phyloP scores from a whole-genome alignment of 305 asterid species.

The Solanum hybrid region DNA sequence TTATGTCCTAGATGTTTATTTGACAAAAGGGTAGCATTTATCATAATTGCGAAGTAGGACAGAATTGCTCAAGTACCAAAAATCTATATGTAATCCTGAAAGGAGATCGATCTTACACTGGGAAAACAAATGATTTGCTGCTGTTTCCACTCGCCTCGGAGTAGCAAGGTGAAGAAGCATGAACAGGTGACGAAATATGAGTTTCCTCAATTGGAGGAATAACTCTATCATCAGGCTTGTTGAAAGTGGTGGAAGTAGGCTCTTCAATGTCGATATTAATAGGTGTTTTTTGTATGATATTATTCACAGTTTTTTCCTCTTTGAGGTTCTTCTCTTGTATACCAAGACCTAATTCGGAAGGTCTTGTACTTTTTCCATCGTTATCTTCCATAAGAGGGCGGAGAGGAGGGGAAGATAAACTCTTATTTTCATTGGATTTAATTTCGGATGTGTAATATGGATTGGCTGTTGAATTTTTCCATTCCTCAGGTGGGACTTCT shows the following conservation, averaged over 20 bases:
- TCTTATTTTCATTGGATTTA: neutral
- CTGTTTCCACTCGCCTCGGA: conserved; percentile 39
- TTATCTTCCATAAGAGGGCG: neutral
- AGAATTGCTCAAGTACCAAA: neutral
- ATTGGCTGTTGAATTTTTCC: conserved; percentile 1
- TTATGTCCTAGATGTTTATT: neutral
- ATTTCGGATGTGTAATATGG: neutral
- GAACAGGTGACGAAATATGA: neutral
- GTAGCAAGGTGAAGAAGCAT: conserved; percentile 8
- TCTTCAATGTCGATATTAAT: neutral
- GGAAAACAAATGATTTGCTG: conserved; percentile 54
- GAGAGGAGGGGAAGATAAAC: neutral
- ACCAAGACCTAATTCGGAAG: neutral
- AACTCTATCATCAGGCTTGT: neutral
- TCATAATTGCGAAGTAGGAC: neutral
- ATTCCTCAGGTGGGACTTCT: conserved; percentile 11
- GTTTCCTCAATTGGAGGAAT: conserved; percentile 17
- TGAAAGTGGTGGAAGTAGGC: neutral
- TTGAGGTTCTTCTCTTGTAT: neutral
- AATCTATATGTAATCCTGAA: neutral
- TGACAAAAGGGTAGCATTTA: neutral
- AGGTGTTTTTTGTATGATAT: neutral
- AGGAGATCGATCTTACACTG: conserved; percentile 28
- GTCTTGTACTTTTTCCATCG: neutral
- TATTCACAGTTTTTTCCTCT: neutral